A percentile compares a stretch with the other conserved stretches of the same genome.
Conservation (phyloP, 345 rosid species). For the Erodium maritimum region DNA sequence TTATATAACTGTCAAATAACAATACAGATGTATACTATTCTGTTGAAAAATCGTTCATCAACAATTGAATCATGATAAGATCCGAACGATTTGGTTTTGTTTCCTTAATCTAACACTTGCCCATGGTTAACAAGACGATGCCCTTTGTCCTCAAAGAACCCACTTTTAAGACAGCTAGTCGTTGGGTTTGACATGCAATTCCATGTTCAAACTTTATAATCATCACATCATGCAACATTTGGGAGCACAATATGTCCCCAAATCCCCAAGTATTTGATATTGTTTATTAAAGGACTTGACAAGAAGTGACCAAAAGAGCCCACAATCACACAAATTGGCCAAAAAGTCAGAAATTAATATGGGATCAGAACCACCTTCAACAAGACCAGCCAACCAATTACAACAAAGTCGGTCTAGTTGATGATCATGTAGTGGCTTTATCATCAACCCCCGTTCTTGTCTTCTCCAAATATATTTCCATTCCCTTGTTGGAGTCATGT, state of each 20-base stretch:
- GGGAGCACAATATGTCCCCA: too few relatives aligned
- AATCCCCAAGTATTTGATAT: too few relatives aligned
- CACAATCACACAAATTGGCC: not conserved
- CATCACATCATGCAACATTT: not conserved
- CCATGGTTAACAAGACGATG: not conserved
- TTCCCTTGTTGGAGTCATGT: not conserved
- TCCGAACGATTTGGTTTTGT: too few relatives aligned
- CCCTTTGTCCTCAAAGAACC: not conserved
- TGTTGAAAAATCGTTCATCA: too few relatives aligned
- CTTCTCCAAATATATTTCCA: not conserved
- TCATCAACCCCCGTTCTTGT: not conserved
- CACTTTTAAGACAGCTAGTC: not conserved
- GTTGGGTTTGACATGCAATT: not conserved
- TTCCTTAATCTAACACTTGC: not conserved
- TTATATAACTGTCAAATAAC: too few relatives aligned
- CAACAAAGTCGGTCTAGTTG: not conserved
- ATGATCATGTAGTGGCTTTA: not conserved
- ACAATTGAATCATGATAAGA: too few relatives aligned
- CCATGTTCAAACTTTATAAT: not conserved
- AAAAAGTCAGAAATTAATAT: too few relatives aligned
- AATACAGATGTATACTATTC: too few relatives aligned
- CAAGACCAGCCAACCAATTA: too few relatives aligned
- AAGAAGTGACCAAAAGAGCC: not conserved
- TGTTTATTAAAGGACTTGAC: not conserved
- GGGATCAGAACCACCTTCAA: too few relatives aligned